phyloP scores from a whole-genome alignment of 2,329 filamentous ascomycete species.

The Trichoderma sp. region DNA sequence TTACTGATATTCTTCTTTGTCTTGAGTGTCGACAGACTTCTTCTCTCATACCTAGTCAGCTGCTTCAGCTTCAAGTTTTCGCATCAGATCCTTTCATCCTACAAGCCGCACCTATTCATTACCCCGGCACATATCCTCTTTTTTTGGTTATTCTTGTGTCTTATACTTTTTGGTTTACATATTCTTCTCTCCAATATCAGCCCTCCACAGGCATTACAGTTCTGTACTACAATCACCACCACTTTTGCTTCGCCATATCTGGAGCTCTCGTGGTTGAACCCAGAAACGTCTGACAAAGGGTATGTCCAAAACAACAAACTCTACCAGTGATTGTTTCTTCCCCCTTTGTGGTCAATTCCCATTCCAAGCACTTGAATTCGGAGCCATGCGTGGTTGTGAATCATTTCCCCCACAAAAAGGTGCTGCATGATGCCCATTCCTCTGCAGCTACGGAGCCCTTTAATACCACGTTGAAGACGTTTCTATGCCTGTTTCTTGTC shows the following conservation, averaged over 20 bases:
- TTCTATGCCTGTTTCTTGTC: not conserved
- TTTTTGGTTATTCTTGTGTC: slow-evolving; percentile 2
- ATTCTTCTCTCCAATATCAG: not conserved
- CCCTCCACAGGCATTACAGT: not conserved
- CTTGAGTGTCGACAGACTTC: not conserved
- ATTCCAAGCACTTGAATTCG: slow-evolving; percentile 8
- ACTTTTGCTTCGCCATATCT: not conserved
- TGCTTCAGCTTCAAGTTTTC: not conserved
- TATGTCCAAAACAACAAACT: slow-evolving; percentile 21
- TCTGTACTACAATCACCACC: slow-evolving; percentile 20
- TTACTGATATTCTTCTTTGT: not conserved
- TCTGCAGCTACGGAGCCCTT: not conserved
- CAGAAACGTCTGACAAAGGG: slow-evolving; percentile 22
- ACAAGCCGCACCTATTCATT: slow-evolving; percentile 2
- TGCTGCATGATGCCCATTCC: slow-evolving; percentile 14
- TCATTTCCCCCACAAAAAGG: slow-evolving; percentile 17
- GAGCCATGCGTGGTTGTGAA: slow-evolving; percentile 27
- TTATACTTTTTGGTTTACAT: not conserved
- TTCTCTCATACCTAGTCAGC: not conserved
- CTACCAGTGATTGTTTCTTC: not conserved
- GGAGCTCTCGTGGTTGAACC: not conserved
- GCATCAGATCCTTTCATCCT: not conserved
- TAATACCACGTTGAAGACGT: not conserved
- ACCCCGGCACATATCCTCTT: not conserved
- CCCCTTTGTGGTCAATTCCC: not conserved